Conservation (phyloP, 208 protist genomes). For the Angomonas desouzai region DNA sequence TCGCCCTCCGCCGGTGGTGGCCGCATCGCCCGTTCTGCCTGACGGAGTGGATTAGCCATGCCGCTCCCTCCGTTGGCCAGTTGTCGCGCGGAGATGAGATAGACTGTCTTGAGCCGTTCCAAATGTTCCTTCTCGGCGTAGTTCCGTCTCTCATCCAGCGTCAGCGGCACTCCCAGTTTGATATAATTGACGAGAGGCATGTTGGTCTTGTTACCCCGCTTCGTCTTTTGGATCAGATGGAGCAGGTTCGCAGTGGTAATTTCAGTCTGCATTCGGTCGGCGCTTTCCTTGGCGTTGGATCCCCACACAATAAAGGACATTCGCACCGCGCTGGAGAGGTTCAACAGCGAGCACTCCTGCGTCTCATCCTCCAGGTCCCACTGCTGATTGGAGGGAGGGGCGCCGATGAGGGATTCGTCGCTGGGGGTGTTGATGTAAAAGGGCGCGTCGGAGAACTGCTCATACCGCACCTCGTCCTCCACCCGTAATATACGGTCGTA, state of each 20-base stretch:
- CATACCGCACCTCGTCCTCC: constrained; percentile 58
- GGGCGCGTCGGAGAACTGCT: constrained; percentile 76
- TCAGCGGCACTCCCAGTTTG: not conserved
- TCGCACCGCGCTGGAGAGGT: constrained; percentile 61
- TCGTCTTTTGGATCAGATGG: not conserved
- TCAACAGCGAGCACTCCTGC: constrained; percentile 61
- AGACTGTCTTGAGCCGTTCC: constrained; percentile 2
- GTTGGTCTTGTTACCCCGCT: not conserved
- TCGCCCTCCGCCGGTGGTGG: not conserved
- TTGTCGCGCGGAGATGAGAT: not conserved
- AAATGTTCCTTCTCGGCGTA: not conserved
- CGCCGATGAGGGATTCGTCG: constrained; percentile 10
- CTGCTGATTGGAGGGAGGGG: constrained; percentile 4
- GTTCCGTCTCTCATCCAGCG: not conserved
- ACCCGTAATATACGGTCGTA: constrained; percentile 62
- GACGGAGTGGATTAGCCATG: not conserved
- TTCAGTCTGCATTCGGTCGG: constrained; percentile 13
- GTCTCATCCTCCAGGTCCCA: constrained; percentile 75
- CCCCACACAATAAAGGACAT: constrained; percentile 84
- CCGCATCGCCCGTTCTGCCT: not conserved
- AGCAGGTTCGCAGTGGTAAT: constrained; percentile 9
- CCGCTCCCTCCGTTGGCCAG: not conserved
- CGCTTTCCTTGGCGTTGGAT: constrained; percentile 15
- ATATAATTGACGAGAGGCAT: not conserved
- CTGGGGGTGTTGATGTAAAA: constrained; percentile 49